phyloP scores from a whole-genome alignment of 495 filamentous ascomycete species.

The Bryoglossum gracile region DNA sequence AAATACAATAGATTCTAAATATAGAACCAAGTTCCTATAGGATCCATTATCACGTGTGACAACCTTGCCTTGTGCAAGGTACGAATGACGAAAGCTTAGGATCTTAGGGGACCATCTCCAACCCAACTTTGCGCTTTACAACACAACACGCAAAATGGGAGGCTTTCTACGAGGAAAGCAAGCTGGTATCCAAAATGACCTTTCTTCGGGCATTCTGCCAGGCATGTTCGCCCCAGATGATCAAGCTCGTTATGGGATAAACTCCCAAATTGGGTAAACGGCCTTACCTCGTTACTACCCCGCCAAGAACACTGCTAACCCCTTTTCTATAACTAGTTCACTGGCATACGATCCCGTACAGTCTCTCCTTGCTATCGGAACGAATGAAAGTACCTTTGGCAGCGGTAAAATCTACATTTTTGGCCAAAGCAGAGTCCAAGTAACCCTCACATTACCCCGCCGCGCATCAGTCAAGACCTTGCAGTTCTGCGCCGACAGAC shows the following conservation, averaged over 20 bases:
- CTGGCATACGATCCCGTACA: slow-evolving; percentile 90
- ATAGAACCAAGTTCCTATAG: no score
- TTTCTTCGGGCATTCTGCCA: slow-evolving; percentile 69
- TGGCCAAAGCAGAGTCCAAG: slow-evolving; percentile 72
- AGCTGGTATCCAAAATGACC: slow-evolving; percentile 81
- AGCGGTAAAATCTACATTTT: slow-evolving; percentile 58
- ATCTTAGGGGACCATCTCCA: not conserved
- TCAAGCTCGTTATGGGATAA: slow-evolving; percentile 76
- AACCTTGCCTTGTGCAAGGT: not conserved
- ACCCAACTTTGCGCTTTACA: slow-evolving; percentile 1
- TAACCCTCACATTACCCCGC: slow-evolving; percentile 54
- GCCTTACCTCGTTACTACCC: slow-evolving; percentile 6
- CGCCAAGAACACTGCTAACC: slow-evolving; percentile 2
- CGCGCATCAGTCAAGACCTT: slow-evolving; percentile 64
- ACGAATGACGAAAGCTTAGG: slow-evolving; percentile 2
- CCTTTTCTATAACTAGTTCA: slow-evolving; percentile 36
- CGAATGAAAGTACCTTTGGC: slow-evolving; percentile 58
- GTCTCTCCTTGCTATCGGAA: slow-evolving; percentile 89
- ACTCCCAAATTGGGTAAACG: slow-evolving; percentile 71
- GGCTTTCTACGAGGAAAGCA: slow-evolving; percentile 88
- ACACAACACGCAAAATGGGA: slow-evolving; percentile 38
- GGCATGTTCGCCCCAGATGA: slow-evolving; percentile 78
- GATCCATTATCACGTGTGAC: not conserved
- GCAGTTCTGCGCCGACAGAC: slow-evolving; percentile 68
- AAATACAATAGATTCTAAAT: no score